Conservation (phyloP, 257 asterid genomes). For the Nicotiana benthamiana region DNA sequence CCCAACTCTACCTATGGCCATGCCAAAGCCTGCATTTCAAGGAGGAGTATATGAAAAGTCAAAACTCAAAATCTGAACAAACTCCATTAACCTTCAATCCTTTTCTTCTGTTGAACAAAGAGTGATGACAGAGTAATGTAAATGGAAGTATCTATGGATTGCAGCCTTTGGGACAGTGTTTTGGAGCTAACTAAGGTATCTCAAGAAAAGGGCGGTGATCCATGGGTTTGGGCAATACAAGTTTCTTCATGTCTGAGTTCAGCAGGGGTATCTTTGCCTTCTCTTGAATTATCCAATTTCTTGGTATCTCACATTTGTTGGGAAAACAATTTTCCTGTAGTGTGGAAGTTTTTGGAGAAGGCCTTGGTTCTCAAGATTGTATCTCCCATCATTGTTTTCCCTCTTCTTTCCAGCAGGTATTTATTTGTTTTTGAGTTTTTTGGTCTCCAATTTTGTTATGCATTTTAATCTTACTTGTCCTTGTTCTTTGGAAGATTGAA, state of each 20-base stretch:
- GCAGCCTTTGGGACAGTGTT: constrained; percentile 50
- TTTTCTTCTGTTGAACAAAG: neutral
- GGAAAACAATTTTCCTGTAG: constrained; percentile 81
- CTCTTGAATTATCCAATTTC: constrained; percentile 51
- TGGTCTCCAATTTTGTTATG: neutral
- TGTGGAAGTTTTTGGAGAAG: constrained; percentile 87
- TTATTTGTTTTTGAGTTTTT: neutral
- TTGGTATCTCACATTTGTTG: constrained; percentile 84
- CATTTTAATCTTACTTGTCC: neutral
- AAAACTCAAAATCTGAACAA: too few relatives aligned
- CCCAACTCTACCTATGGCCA: too few relatives aligned
- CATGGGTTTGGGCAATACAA: constrained; percentile 70
- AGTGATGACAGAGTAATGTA: constrained; percentile 18
- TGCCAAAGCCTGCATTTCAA: too few relatives aligned
- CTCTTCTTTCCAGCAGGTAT: constrained; percentile 76
- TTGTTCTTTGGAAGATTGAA: neutral
- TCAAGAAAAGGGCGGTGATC: constrained; percentile 68
- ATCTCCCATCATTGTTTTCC: constrained; percentile 72
- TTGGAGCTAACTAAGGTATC: constrained; percentile 65
- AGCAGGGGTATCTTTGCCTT: constrained; percentile 61
- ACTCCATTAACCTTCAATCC: too few relatives aligned
- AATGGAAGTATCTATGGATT: constrained; percentile 43
- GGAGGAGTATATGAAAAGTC: too few relatives aligned
- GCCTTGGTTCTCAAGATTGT: constrained; percentile 72
- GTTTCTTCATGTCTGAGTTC: constrained; percentile 66